Evolutionary conservation across 1,139 yeast species (phyloP).

Genomic region (Geotrichum fermentans): DNA sequence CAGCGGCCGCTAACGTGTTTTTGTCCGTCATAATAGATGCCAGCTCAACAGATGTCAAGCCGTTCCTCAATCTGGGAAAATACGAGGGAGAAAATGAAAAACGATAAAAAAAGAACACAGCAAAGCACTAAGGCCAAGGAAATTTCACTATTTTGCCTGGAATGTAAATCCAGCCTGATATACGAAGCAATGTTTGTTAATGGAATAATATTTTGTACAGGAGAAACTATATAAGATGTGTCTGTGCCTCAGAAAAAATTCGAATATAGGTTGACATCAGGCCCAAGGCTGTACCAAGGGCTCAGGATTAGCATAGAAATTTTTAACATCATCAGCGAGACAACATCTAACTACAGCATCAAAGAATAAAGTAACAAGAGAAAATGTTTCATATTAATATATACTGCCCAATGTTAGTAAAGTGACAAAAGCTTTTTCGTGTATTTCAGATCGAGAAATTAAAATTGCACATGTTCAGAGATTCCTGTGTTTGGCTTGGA

Average conservation of each 20-base stretch:
- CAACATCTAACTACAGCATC: background rate
- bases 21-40: background rate
- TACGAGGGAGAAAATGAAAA: background rate
- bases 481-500: slow-evolving; percentile 8
- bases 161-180: too few species aligned
- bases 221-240: too few species aligned
- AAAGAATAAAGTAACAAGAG: background rate
- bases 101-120: too few species aligned
- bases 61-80: background rate
- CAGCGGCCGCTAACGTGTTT: background rate
- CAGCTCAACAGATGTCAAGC: background rate
- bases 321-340: slow-evolving; percentile 9
- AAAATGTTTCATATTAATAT: background rate
- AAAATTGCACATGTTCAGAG: background rate
- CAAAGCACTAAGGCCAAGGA: too few species aligned
- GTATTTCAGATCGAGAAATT: background rate
- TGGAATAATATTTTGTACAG: too few species aligned
- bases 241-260: slow-evolving; percentile 2
- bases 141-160: too few species aligned
- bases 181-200: too few species aligned
- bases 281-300: background rate
- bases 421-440: too few species aligned
- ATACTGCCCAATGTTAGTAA: background rate
- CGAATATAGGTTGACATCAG: slow-evolving; percentile 2
- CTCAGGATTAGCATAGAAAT: slow-evolving; percentile 11